A percentile compares a stretch with the other conserved stretches of the same genome.
phyloP scores from a whole-genome alignment of 352 stramenopile species.

The Phytopythium chamaehyphon region DNA sequence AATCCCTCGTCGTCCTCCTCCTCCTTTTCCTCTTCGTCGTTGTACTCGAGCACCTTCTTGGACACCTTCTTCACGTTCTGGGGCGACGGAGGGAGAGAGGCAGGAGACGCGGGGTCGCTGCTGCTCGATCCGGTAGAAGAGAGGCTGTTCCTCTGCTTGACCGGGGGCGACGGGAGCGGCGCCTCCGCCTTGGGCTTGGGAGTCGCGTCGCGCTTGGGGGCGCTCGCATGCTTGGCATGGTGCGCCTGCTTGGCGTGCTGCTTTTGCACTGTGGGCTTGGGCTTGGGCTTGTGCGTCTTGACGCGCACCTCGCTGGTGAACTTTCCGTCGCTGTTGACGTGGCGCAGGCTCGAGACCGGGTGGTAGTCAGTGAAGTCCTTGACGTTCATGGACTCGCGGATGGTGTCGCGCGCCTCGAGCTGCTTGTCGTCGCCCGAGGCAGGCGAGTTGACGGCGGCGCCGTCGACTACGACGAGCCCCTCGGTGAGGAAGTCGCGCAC shows the following conservation, averaged over 20 bases:
- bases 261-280: conserved; percentile 9
- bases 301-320: conserved; percentile 32
- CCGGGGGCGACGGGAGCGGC: conserved; percentile 14
- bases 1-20: conserved; percentile 21
- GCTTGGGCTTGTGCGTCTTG: conserved; percentile 11
- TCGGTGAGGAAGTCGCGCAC: conserved; percentile 78
- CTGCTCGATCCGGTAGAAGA: conserved; percentile 23
- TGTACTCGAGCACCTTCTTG: conserved; percentile 5
- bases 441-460: conserved; percentile 8
- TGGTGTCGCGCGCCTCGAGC: conserved; percentile 21
- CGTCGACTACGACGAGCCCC: conserved; percentile 15
- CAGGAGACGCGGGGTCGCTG: conserved; percentile 20
- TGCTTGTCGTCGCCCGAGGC: conserved; percentile 6
- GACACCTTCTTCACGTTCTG: conserved; percentile 2
- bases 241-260: conserved; percentile 11
- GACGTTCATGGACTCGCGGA: conserved; percentile 69
- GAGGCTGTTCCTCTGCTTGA: conserved; percentile 13
- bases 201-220: conserved; percentile 2
- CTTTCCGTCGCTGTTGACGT: conserved; percentile 63
- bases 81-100: conserved; percentile 16
- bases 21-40: conserved; percentile 21
- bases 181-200: conserved; percentile 13
- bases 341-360: conserved; percentile 32
- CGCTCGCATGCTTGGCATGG: conserved; percentile 10
- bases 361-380: conserved; percentile 74